Evolutionary conservation across 768 basidiomycete genomes (phyloP).

Genomic region (Ramaria rubella): DNA sequence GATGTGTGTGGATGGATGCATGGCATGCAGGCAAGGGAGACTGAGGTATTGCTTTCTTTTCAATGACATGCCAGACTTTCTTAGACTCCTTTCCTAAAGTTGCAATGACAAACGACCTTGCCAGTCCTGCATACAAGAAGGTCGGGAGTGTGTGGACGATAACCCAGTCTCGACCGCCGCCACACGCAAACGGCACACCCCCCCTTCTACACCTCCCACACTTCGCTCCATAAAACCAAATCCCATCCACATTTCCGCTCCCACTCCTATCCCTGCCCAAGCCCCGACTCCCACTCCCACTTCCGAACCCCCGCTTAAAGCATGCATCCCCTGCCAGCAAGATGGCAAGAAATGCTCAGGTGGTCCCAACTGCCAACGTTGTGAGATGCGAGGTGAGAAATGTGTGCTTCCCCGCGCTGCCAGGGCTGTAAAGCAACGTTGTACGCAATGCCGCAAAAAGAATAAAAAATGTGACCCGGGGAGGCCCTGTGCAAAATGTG

Average conservation of each 20-base stretch:
- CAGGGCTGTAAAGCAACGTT: conserved; percentile 53
- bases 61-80: neutral
- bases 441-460: conserved; percentile 48
- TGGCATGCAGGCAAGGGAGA: conserved; percentile 47
- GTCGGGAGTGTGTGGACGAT: neutral
- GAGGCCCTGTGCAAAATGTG: conserved; percentile 49
- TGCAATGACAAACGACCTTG: neutral
- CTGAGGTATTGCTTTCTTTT: conserved; percentile 28
- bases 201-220: too few species aligned
- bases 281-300: neutral
- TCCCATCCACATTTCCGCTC: too few species aligned
- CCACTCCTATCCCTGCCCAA: too few species aligned
- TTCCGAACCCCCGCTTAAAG: neutral
- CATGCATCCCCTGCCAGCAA: neutral
- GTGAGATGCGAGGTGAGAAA: conserved; percentile 45
- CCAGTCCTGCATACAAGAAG: neutral
- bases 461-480: conserved; percentile 55
- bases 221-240: too few species aligned
- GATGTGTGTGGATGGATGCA: conserved; percentile 57
- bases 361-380: conserved; percentile 38
- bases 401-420: conserved; percentile 52
- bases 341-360: conserved; percentile 19
- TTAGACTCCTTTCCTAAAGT: neutral
- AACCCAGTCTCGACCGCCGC: neutral
- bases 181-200: neutral